Evolutionary conservation across 2,329 filamentous ascomycete species (phyloP), one percentile per base, ranked within the genome.

Genomic region (Colletotrichum siamense): DNA sequence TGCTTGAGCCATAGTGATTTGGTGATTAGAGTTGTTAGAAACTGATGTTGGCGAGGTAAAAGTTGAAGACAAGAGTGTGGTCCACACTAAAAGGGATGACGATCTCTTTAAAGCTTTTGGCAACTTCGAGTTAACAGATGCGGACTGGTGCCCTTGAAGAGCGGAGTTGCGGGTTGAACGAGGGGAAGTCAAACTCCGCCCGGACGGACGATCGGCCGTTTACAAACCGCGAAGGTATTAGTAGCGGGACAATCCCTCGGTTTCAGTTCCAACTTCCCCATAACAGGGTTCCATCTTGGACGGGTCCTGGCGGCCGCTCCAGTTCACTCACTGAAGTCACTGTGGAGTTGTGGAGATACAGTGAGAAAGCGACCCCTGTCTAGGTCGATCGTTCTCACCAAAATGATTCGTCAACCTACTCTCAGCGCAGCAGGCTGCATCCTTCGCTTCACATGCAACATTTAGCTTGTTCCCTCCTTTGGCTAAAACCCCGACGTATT

Each of bases 1-100:
- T 28, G 83, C 76, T 61, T 66, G 39, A 15, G 78, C 70, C 80
- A 81, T 81, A 16, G 7, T 26, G 26, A 4, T 24, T 30, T 39
- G 16, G 55, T 67, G 10, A 22, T 22, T 12, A 8, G 44, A 3
- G 44, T 52, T 49, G 44, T 49, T 49, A 16, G n/a, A 49, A 49
- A 49, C n/a, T 13, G 10, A 49, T 8, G n/a, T 13, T 13, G 10
- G n/a, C 3, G 44, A 52, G 44, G n/a, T 22, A 13, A 22, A 13
- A 3, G 6, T 52, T 13, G 44, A 22, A 52, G n/a, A 52, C 6
- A 22, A 13, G 10, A 22, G 10, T 8, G n/a, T 8, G 44, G n/a
- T 13, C 6, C 10, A 13, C 44, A 22, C 44, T 12, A 8, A 22
- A 52, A 8, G 44, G n/a, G 44, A 8, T 52, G 6, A 52, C 2